These are phyloP conservation scores for Sarocladiaceae sp. DNA, from an alignment of 2,329 filamentous ascomycete genomes.

Conservation along the genomic window DNA sequence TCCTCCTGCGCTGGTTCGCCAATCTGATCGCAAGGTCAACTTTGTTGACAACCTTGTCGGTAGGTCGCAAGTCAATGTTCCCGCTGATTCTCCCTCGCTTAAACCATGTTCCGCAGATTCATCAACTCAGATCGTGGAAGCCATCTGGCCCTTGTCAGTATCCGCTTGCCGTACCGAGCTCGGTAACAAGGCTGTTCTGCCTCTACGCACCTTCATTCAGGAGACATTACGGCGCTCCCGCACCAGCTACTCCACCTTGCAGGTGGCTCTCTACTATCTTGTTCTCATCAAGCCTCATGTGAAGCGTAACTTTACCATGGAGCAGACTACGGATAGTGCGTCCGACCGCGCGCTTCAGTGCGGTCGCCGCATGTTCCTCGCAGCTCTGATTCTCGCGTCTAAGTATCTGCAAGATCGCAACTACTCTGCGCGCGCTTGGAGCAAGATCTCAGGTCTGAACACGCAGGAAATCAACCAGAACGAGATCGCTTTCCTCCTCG, in stretches of 20 bases:
- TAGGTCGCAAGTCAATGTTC: constrained; percentile 56
- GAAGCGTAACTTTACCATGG: constrained; percentile 77
- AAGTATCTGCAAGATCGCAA: constrained; percentile 98
- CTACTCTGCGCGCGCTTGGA: constrained; percentile 96
- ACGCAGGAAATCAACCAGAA: constrained; percentile 95
- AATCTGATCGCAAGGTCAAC: constrained; percentile 87
- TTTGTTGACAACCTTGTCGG: constrained; percentile 97
- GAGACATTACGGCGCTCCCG: constrained; percentile 92
- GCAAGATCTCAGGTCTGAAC: constrained; percentile 96
- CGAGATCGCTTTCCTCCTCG: constrained; percentile 84
- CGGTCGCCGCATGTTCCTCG: constrained; percentile 94
- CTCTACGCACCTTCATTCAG: constrained; percentile 92
- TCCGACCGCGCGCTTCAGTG: constrained; percentile 82
- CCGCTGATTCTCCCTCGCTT: constrained; percentile 22
- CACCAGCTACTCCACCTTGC: constrained; percentile 94
- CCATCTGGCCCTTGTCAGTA: constrained; percentile 92
- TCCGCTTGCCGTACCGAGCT: constrained; percentile 70
- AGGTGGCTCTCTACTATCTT: constrained; percentile 94
- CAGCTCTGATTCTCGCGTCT: constrained; percentile 89
- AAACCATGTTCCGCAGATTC: constrained; percentile 64
- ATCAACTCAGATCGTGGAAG: constrained; percentile 93
- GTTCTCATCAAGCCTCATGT: constrained; percentile 91
- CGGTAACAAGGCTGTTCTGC: constrained; percentile 73
- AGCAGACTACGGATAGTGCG: constrained; percentile 70
- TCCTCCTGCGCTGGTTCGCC: constrained; percentile 72